Base-by-base conservation (phyloP, 208 protist genomes). In the Lotmaria passim region DNA sequence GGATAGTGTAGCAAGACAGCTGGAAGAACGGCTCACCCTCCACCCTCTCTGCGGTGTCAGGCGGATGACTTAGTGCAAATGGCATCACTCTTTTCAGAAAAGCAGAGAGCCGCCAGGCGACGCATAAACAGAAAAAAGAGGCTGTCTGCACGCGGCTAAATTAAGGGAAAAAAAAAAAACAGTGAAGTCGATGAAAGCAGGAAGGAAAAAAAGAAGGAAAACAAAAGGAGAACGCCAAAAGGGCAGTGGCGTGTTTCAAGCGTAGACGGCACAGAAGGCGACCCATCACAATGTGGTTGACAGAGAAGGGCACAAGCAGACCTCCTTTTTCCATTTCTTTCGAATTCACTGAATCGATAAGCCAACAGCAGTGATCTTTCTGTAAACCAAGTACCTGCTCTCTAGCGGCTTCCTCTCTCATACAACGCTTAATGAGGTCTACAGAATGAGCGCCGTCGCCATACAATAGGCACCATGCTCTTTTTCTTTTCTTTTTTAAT, bases 21-120 rank as follows among this genome's bases (percentile, higher is more conserved):
- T 56, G 12, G 38, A 83, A 85, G 56, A 88, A 81, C 0, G 76
- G 72, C 31, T 75, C 69, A 5, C 75, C 75, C 38, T 82, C 79
- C 19, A 73, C 60, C 14, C 55, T 64, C 47, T 50, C 56, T 34
- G 73, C 70, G 11, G 34, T 71, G 51, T 87, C 78, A 12, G 15
- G 8, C 3, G 82, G 76, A 43, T 82, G 77, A 1, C 28, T 51
- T 28, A 75, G 26, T 6, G 26, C 30, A 38, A 85, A 85, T 3
- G 79, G 77, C 83, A 85, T 85, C 3, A 17, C 8, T 4, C 36
- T 36, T 6, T 50, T 39, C 48, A 58, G 28, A 52, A 33, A 57
- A 19, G 39, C 24, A 46, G 66, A 44, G 24, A 39, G 53, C 23
- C 14, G 34, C 14, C 7, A 48, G 24, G 3, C 12, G 30, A 8